Evolutionary conservation across 768 basidiomycete genomes (phyloP), one percentile per base, ranked within the genome.

Genomic region (Suillus fuscotomentosus): DNA sequence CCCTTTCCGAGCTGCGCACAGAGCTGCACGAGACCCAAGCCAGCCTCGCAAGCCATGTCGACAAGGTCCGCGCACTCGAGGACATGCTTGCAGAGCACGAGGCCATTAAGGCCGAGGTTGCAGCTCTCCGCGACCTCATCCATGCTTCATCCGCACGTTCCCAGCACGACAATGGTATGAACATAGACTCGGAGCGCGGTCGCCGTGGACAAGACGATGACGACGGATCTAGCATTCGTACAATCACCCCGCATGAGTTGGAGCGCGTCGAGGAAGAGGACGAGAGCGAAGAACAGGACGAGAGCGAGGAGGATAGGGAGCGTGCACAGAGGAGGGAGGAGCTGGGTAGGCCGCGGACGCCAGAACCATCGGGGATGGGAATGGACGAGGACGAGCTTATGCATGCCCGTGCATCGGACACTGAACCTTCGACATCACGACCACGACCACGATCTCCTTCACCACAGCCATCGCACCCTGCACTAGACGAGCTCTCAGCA

Each of bases 21-120:
- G 93, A 97, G 73, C 83, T 99, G 15, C 84, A 84, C 53, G 92
- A 95, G 48, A 97, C 96, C 0, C 95, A 97, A 71, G 74, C 82
- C 0, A 88, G 88, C 0, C 83, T 99, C 14, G 83, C 88, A 3
- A 80, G 77, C 17, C 94, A 97, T 70, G 84, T 93, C 47, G 92
- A 95, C 67, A 94, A 88, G 75, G 89, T 96, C 60, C 86, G 88
- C 47, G 87, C 89, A 31, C 80, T 99, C 45, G 97, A 98, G 71
- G 85, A 82, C 38, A 84, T 92, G 66, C 80, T 97, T 45, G 82
- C 83, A 1, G 95, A 97, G 77, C 94, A 98, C 68, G 95, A 97
- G 63, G 80, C 78, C 9, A 86, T 97, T 71, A 90, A 90, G 75
- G 80, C 81, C 36, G 95, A 99, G 69, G 87, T 99, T 3, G 79